phyloP scores from a whole-genome alignment of 805 yeast species.

The Babjeviella inositovora region DNA sequence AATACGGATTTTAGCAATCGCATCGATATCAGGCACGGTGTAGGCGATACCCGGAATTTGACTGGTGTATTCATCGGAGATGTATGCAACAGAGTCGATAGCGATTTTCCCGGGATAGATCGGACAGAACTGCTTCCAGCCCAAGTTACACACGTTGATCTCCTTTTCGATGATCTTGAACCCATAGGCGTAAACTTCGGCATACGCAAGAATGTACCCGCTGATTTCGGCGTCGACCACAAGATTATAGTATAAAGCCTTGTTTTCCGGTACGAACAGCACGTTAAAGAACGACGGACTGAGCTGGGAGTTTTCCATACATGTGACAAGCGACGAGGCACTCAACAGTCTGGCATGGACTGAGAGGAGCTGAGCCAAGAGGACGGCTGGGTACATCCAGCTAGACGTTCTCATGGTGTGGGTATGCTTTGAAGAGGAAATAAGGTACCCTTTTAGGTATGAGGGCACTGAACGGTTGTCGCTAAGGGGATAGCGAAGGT shows the following conservation, averaged over 20 bases:
- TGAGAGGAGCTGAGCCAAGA: no score
- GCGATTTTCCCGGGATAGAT: slow-evolving; percentile 69
- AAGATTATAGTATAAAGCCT: slow-evolving; percentile 51
- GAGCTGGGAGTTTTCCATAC: slow-evolving; percentile 64
- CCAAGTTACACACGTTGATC: slow-evolving; percentile 47
- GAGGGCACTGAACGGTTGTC: no score
- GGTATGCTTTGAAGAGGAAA: no score
- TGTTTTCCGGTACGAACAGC: slow-evolving; percentile 54
- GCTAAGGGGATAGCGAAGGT: no score
- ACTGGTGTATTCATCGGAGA: slow-evolving; percentile 27
- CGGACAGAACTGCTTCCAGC: slow-evolving; percentile 87
- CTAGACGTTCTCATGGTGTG: no score
- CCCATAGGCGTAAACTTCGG: slow-evolving; percentile 78
- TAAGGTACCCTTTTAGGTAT: no score
- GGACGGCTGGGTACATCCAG: no score
- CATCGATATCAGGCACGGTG: slow-evolving; percentile 78
- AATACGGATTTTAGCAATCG: slow-evolving; percentile 44
- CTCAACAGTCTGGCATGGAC: slow-evolving; percentile 15
- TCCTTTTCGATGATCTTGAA: slow-evolving; percentile 42
- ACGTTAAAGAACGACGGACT: slow-evolving; percentile 67
- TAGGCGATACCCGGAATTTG: slow-evolving; percentile 76
- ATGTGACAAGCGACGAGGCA: slow-evolving; percentile 74
- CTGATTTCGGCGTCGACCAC: slow-evolving; percentile 54
- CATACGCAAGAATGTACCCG: slow-evolving; percentile 51
- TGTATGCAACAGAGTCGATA: slow-evolving; percentile 53